Base-by-base conservation (phyloP, 106 monocot genomes). In the Platanthera zijinensis region DNA sequence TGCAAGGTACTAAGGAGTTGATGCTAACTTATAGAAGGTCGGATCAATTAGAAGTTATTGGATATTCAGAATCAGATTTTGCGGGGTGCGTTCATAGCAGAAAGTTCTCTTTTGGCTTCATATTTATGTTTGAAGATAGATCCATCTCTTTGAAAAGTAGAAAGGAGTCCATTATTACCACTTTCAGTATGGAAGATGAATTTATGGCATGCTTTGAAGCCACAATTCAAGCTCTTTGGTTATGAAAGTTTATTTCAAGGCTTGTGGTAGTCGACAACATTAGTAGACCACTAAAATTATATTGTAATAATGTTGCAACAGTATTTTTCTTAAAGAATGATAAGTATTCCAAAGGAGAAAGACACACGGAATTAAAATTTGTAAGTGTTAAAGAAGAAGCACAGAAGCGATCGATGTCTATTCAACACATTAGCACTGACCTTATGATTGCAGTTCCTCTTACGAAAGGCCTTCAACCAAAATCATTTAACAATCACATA, bases 151-250 rank as follows among this genome's bases (percentile, higher is more conserved):
- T 6, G 51, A 52, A 52, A 10, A 52, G 51, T 52, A 10, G 5
- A 10, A 52, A 52, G 51, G 7, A 52, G 10, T 52, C 51, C 5
- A 52, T 52, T 10, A 52, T 52, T 52, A 10, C 10, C 10, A 52
- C 51, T 6, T 52, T 10, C 51, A 52, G 5, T 52, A 78, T 51
- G 52, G 52, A 78, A 52, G 51, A 18, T 28, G 1, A 78, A 19
- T 68, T 78, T 52, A 5, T 78, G 5, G 78, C 69, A 78, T 78
- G 51, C 13, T 53, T 78, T 69, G 52, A 78, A 19, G 78, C 69
- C 10, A 69, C 51, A 10, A 3, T 51, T 79, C 50, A 73, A 0
- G 73, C 21, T 9, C 51, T 77, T 50, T 67, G 4, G 48, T 50
- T 77, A 21, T 22, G 21, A 17, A 77, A 77, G 3, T 59, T 62